Base-by-base conservation (phyloP, 768 basidiomycete genomes). In the Leccinum obscurum region DNA sequence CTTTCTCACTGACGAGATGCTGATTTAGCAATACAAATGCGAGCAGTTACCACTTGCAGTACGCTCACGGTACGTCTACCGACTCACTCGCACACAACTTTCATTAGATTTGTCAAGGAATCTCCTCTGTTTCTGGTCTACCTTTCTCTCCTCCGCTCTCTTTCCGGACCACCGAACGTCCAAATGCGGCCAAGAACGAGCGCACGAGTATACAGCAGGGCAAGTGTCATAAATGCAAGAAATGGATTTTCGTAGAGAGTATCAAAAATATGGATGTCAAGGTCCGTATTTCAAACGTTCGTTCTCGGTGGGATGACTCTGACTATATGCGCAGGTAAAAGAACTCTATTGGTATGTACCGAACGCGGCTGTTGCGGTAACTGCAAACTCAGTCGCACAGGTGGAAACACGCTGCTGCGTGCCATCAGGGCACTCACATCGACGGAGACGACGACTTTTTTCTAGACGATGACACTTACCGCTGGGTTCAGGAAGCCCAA, bases 371-470 rank as follows among this genome's bases (percentile, higher is more conserved):
- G 44, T 20, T 26, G 55, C 28, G 17, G 13, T 48, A 24, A 30
- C 22, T 10, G 35, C 37, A 55, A 14, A 56, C 66, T 68, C 56
- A 65, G 52, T 52, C 32, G 20, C 17, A 20, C 54, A 88, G 87
- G 89, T 91, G 88, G 88, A 91, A 93, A 72, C 92, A 93, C 67
- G 92, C 91, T 30, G 89, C 89, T 1, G 65, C 81, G 17, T 93
- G 92, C 65, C 92, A 93, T 67, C 82, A 83, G 56, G 80, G 82
- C 17, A 81, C 81, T 6, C 78, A 75, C 17, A 71, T 88, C 54
- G 71, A 74, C 2, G 87, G 85, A 32, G 87, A 90, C 60, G 68
- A 76, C 56, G 82, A 86, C 68, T 76, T 82, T 59, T 88, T 81
- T 66, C 73, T 85, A 60, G 76, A 83, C 39, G 86, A 90, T 62